Base-by-base conservation (phyloP, 2,329 filamentous ascomycete species). In the Aureobasidium mangrovei region DNA sequence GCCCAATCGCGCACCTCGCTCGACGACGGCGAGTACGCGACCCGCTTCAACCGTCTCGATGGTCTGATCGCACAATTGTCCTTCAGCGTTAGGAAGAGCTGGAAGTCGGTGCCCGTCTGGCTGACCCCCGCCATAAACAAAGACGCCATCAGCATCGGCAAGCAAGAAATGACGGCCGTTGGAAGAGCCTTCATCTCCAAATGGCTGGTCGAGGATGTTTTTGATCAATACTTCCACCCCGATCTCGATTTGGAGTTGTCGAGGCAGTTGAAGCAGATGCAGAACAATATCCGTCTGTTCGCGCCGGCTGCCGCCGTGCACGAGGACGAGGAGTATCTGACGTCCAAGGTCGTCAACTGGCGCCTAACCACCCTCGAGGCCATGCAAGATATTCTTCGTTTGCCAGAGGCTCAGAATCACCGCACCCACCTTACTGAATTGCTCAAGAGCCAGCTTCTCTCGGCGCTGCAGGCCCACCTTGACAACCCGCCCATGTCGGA, bases 141-240 rank as follows among this genome's bases (percentile, higher is more conserved):
- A 51, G 91, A 95, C 63, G 91, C 90, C 0, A 77, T 94, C 53
- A 81, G 84, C 63, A 89, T 85, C 7, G 93, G 91, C 58, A 95
- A 91, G 66, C 91, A 96, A 69, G 93, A 98, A 70, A 98, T 98
- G 93, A 97, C 90, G 5, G 91, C 91, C 4, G 86, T 95, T 27
- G 93, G 93, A 12, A 83, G 91, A 53, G 90, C 91, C 9, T 83
- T 91, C 60, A 90, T 98, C 61, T 87, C 87, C 29, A 82, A 84
- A 57, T 98, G 91, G 89, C 74, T 98, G 4, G 84, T 91, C 27
- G 88, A 95, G 44, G 88, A 95, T 65, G 81, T 97, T 41, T 95
- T 97, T 67, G 84, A 94, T 67, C 84, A 85, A 53, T 91, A 86
- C 70, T 97, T 98, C 72, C 93, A 98, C 65, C 93, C 93, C 0